Evolutionary conservation across 208 protist species (phyloP), one percentile per base, ranked within the genome.

Genomic region (Leishmania gerbilli): DNA sequence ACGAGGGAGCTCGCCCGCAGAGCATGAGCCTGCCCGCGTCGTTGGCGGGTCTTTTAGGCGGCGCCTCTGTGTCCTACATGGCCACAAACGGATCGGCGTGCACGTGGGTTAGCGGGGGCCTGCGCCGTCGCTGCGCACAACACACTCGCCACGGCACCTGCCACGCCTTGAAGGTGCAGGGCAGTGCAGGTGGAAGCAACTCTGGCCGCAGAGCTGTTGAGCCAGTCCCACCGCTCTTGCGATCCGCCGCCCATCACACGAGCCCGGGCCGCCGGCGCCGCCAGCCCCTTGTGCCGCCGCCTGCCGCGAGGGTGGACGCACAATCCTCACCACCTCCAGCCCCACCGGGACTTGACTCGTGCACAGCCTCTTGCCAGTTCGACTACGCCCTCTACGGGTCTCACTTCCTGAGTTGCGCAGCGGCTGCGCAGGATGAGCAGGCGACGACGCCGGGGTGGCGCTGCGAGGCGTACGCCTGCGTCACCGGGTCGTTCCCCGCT

Each of bases 101-200:
- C 37, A 0, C 81, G 64, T 85, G 77, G 82, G 82, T 85, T 21
- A 85, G 77, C 58, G 82, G 82, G 34, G 82, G 82, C 19, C 53
- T 85, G 77, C 76, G 76, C n/a, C 80, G 75, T 31, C 51, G 51
- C 47, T 19, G 13, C 13, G 40, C 47, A 47, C n/a, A 40, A 37
- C 15, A 4, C 13, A 24, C 13, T 42, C 27, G 24, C n/a, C 47
- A 76, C 55, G 45, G 34, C 17, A 27, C 40, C 71, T 8, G 13
- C 45, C 7, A 21, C 21, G 8, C 27, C 69, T 51, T 45, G 11
- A 74, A 4, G 45, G 27, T 31, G 69, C 69, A 74, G 69, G 69
- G 40, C 1, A 53, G 24, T 74, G 42, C 51, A 7, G 45, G 6
- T 31, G 40, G 27, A 2, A 3, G 27, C 15, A 31, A 51, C 40